These are phyloP conservation scores for Alternaria rosae DNA, from an alignment of 2,329 filamentous ascomycete species.

Conservation along the genomic window DNA sequence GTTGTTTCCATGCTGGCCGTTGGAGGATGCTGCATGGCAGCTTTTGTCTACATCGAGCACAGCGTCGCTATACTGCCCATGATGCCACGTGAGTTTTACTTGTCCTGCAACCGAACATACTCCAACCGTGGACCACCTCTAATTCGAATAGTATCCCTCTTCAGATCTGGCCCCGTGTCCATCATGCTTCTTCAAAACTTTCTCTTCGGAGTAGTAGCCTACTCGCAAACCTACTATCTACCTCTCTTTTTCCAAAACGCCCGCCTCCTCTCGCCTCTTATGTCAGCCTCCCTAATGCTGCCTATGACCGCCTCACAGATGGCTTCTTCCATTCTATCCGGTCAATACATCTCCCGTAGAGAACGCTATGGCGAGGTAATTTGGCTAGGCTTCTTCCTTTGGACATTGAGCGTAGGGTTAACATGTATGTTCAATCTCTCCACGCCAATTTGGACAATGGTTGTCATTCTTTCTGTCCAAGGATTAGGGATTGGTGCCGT, in stretches of 20 bases:
- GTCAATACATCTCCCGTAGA: constrained; percentile 64
- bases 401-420: constrained; percentile 63
- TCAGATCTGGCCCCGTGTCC: constrained; percentile 61
- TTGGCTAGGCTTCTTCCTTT: constrained; percentile 57
- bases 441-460: constrained; percentile 54
- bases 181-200: constrained; percentile 67
- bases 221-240: constrained; percentile 66
- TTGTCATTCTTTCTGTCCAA: constrained; percentile 61
- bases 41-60: constrained; percentile 64
- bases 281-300: constrained; percentile 60
- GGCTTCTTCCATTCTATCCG: constrained; percentile 57
- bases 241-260: constrained; percentile 70
- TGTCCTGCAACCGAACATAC: background rate
- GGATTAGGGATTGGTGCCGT: constrained; percentile 56
- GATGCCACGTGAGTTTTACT: constrained; percentile 57
- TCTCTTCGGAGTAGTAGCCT: constrained; percentile 67
- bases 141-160: constrained; percentile 56
- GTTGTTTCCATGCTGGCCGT: constrained; percentile 66
- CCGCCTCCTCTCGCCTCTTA: constrained; percentile 53
- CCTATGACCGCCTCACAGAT: constrained; percentile 46
- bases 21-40: constrained; percentile 55
- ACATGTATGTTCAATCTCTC: constrained; percentile 60
- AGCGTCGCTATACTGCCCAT: constrained; percentile 64
- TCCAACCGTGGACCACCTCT: background rate
- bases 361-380: constrained; percentile 60